Evolutionary conservation across 2,329 filamentous ascomycete genomes (phyloP), one percentile per base, ranked within the genome.

Genomic region (Colletotrichum caudatum): DNA sequence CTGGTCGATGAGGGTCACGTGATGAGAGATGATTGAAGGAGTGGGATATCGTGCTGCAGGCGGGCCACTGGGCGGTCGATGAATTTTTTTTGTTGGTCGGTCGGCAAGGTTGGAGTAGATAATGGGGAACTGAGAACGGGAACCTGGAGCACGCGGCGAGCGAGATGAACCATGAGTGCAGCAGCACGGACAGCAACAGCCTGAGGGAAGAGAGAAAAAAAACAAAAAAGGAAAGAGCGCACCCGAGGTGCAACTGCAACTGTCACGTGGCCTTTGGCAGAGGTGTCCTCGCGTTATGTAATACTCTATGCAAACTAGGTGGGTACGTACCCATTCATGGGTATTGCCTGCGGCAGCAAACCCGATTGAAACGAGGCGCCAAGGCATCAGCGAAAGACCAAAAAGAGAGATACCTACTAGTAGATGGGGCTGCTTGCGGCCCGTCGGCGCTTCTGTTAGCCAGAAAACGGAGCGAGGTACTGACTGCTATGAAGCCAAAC

Each of bases 391-490:
- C 46, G 65, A 35, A 64, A 64, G 41, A 54, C 58, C 48, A 50
- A 54, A 46, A 35, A 14, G 37, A 41, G 2, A 20, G n/a, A n/a
- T n/a, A n/a, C n/a, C n/a, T n/a, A n/a, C n/a, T n/a, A n/a, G n/a
- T 26, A 48, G 26, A 18, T 29, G 61, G 50, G 61, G 61, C 69
- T 69, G 69, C 46, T 71, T 64, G 69, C 69, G 64, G 69, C 58
- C 65, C 65, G 69, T 59, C 33, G 37, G 64, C 65, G 69, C 69
- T 59, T 71, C 46, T 59, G 41, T 71, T 71, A 59, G 69, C 65
- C 64, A 64, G 59, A 69, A 60, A 60, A 71, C 69, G 69, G 69
- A 71, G 60, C 51, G 59, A 44, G 6, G n/a, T n/a, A n/a, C n/a
- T n/a, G n/a, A n/a, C n/a, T n/a, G n/a, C n/a, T n/a, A n/a, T 50